Conservation (phyloP, 169 alveolate species). For the Plasmodium inui region DNA sequence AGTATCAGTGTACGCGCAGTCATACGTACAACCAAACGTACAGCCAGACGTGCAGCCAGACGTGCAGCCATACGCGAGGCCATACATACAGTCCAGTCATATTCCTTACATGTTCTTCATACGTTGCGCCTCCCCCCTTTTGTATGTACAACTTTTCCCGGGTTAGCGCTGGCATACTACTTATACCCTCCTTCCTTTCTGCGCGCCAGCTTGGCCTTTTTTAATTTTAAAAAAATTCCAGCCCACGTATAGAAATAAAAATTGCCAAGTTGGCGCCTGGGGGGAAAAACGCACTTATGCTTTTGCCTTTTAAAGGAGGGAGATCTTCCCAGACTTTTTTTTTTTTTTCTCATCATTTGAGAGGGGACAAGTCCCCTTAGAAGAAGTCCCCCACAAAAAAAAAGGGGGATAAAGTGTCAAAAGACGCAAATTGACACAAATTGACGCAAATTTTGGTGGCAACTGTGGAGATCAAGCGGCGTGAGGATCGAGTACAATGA, state of each 20-base stretch:
- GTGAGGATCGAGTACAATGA: background rate
- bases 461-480: background rate
- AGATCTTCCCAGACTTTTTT: background rate
- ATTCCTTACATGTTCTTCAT: background rate
- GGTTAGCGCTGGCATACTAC: background rate
- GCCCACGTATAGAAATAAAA: background rate
- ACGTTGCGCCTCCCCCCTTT: background rate
- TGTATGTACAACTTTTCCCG: background rate
- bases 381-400: background rate
- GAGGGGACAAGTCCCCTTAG: background rate
- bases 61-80: background rate
- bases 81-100: too few species aligned
- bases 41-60: background rate
- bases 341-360: background rate
- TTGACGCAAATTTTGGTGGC: background rate
- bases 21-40: background rate
- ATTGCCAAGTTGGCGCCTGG: background rate
- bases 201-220: background rate
- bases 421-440: background rate
- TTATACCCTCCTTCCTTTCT: background rate
- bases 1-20: background rate
- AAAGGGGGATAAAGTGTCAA: background rate
- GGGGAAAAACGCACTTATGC: background rate
- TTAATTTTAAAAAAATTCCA: background rate
- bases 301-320: background rate